Evolutionary conservation across 345 rosid genomes (phyloP), one percentile per base, ranked within the genome.

Genomic region (Erodium maritimum): DNA sequence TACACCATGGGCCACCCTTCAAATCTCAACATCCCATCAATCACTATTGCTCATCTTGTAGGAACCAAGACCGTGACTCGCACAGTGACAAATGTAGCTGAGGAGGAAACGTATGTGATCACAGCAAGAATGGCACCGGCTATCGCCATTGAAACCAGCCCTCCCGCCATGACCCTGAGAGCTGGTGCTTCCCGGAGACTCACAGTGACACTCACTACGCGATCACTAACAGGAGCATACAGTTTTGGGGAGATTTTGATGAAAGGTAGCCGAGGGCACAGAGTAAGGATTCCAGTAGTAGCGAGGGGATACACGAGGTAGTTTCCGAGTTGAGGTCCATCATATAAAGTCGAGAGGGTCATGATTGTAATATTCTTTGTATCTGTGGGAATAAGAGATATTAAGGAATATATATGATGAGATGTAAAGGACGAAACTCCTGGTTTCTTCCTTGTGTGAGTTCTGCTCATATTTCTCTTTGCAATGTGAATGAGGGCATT

Each of bases 191-290:
- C 91, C 0, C 73, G 82, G 61, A 78, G 67, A 64, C 82, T 90
- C 67, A 48, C 86, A 0, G 95, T 82, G 54, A 85, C 82, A 51
- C 90, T 94, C 1, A 80, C 90, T 0, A 78, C 77, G 25, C 68
- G 97, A 68, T 73, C 90, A 0, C 82, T 87, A 46, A 79, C 82
- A 0, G 88, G 93, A 68, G 59, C 59, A 17, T 94, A 94, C 68
- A 82, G 88, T 78, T 94, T 94, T 5, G 99, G 99, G 54, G 82
- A 83, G 65, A 71, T 94, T 54, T 52, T 72, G 50, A 56, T 94
- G 84, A 94, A 90, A 79, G 99, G 99, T 50, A 94, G 91, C 78
- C 61, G 97, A 60, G 97, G 99, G 24, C 99, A 94, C 69, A 82
- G 73, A 77, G 97, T 87, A 57, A 82, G 71, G 67, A 63, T 94